Conservation (phyloP, 148 eudicot species). For the Gaultheria prostrata region DNA sequence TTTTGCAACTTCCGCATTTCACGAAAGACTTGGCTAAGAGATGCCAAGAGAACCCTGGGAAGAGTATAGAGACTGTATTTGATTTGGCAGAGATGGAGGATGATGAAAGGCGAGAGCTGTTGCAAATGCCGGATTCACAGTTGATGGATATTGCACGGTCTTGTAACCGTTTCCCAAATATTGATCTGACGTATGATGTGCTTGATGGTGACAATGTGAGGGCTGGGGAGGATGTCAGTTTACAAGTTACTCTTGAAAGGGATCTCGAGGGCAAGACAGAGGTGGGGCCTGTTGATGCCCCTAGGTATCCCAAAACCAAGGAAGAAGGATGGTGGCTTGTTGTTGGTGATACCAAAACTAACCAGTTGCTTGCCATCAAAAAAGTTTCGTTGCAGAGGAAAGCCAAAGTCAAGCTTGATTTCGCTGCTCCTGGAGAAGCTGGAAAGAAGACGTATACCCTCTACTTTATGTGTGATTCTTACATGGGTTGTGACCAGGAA, state of each 20-base stretch:
- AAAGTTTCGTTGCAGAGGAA: conserved; percentile 74
- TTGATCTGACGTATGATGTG: conserved; percentile 67
- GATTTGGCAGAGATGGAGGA: conserved; percentile 91
- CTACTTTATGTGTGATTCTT: conserved; percentile 86
- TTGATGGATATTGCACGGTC: conserved; percentile 72
- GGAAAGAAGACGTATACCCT: conserved; percentile 60
- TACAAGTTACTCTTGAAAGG: conserved; percentile 64
- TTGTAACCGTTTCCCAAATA: conserved; percentile 77
- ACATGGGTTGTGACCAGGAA: conserved; percentile 89
- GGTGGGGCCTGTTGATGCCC: conserved; percentile 69
- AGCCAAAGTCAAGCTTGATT: conserved; percentile 62
- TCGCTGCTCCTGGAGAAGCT: conserved; percentile 48
- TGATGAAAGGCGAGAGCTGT: conserved; percentile 56
- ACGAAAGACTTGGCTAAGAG: conserved; percentile 70
- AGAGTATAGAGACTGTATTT: conserved; percentile 67
- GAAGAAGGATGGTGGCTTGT: conserved; percentile 95
- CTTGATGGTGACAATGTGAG: conserved; percentile 39
- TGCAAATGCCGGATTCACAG: conserved; percentile 68
- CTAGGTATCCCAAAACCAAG: conserved; percentile 70
- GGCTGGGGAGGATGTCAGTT: conserved; percentile 51
- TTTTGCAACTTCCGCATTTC: conserved; percentile 83
- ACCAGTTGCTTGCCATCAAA: conserved; percentile 79
- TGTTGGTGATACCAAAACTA: conserved; percentile 67
- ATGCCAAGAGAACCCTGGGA: conserved; percentile 79
- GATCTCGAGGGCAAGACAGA: conserved; percentile 69